These are phyloP conservation scores for Podaxis mareebaensis DNA, from an alignment of 768 basidiomycete genomes.

Conservation along the genomic window DNA sequence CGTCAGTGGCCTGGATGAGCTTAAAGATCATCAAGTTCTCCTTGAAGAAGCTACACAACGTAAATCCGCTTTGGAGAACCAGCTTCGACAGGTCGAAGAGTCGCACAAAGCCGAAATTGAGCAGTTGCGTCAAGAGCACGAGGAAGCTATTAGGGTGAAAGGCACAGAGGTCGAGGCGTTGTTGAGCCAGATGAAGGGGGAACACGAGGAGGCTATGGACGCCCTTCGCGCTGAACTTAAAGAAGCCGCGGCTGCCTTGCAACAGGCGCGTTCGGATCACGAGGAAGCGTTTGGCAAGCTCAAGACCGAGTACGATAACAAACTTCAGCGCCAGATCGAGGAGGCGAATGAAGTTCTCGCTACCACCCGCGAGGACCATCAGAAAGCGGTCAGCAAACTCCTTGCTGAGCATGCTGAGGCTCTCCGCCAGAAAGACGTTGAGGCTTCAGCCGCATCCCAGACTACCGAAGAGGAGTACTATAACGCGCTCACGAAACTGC, in stretches of 20 bases:
- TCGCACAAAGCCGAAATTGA: conserved; percentile 51
- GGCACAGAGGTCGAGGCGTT: conserved; percentile 10
- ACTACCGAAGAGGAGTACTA: conserved; percentile 83
- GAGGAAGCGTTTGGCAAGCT: conserved; percentile 61
- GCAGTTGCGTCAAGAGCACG: conserved; percentile 50
- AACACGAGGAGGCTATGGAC: conserved; percentile 43
- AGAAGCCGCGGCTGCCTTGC: conserved; percentile 40
- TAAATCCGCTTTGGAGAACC: conserved; percentile 53
- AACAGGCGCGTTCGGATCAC: conserved; percentile 56
- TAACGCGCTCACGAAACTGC: conserved; percentile 75
- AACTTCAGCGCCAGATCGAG: conserved; percentile 51
- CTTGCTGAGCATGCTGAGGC: conserved; percentile 53
- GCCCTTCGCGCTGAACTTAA: conserved; percentile 46
- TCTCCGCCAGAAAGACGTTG: conserved; percentile 63
- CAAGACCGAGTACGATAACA: conserved; percentile 51
- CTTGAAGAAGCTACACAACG: conserved; percentile 58
- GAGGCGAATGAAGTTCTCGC: conserved; percentile 55
- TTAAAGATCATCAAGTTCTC: conserved; percentile 42
- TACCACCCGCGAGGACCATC: conserved; percentile 54
- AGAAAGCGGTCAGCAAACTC: conserved; percentile 46
- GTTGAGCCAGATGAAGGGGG: conserved; percentile 24
- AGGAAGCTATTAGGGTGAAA: conserved; percentile 38
- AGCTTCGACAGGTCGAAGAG: conserved; percentile 52
- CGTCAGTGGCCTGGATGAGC: conserved; percentile 11
- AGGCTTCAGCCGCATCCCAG: conserved; percentile 55